Base-by-base conservation (phyloP, 108 stramenopile species). In the Craspedostauros australis region DNA sequence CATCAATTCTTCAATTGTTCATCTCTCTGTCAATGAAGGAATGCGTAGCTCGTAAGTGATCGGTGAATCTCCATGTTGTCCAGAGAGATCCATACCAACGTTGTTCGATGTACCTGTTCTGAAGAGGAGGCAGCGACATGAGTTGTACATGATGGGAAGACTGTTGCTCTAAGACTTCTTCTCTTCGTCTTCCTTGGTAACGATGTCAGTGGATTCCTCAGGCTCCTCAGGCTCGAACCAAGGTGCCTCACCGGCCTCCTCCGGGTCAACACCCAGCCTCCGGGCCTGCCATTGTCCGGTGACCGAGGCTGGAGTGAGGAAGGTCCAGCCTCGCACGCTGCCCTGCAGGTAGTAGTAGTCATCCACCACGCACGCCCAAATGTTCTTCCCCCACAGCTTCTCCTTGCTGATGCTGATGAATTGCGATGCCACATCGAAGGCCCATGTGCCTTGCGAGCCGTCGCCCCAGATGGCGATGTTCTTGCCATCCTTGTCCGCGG, bases 321-420 rank as follows among this genome's bases (percentile, higher is more conserved):
- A 87, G 51, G 67, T 78, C 91, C 91, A 92, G 23, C 86, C 86
- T 41, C 86, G 66, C 18, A 88, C 82, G 8, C 82, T 80, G 29
- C 91, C 91, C 50, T 79, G 66, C 54, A 82, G 37, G 64, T 51
- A 92, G 54, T 92, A 86, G 57, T 79, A 88, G 46, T 88, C 91
- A 30, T 86, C 85, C 22, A 84, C 73, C 3, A 65, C 70, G 30
- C 79, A 72, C 21, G 86, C 84, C 83, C 84, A 92, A 58, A 88
- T 84, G 34, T 74, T 50, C 54, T 87, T 87, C 9, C 90, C 86
- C 22, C 65, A 69, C n/a, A 79, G 62, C 12, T 47, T 38, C 39
- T 86, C 80, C 39, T 81, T 84, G 19, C 69, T 66, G 19, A 88
- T 68, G 20, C 68, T 76, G 54, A 92, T 73, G 54, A 81, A 88